Evolutionary conservation across 2,329 filamentous ascomycete genomes (phyloP).

Genomic region (Colletotrichum australisinense): DNA sequence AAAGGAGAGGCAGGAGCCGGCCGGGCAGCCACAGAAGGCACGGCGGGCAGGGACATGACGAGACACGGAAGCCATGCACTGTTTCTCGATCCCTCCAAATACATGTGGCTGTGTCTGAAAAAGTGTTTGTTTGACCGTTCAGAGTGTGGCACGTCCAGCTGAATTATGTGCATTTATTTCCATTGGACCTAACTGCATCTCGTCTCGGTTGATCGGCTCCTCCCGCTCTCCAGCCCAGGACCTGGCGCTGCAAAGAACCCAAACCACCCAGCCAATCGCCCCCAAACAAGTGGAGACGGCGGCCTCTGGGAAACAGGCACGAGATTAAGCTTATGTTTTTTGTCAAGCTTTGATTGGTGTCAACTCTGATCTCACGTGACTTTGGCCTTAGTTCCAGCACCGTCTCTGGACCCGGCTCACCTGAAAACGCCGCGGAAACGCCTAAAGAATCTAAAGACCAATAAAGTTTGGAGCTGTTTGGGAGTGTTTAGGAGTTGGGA

Average conservation of each 20-base stretch:
- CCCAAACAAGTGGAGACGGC: background rate
- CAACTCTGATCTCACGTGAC: background rate
- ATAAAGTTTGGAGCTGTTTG: background rate
- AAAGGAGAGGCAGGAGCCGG: background rate
- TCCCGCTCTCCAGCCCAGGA: background rate
- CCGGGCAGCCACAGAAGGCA: background rate
- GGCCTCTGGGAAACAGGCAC: slow-evolving; percentile 16
- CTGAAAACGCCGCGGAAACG: background rate
- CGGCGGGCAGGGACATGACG: background rate
- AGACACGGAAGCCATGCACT: background rate
- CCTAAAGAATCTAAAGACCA: background rate
- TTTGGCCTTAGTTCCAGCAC: too few species aligned
- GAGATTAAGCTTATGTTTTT: slow-evolving; percentile 30
- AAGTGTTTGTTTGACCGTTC: background rate
- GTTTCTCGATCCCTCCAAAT: background rate
- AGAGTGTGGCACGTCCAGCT: background rate
- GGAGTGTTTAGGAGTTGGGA: background rate
- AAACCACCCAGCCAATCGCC: background rate
- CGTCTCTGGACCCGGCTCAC: background rate
- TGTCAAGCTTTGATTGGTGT: background rate
- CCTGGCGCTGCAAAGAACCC: background rate
- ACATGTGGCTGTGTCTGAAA: background rate
- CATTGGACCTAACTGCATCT: background rate
- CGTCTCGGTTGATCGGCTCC: slow-evolving; percentile 13
- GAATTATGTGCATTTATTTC: background rate